Evolutionary conservation across 139 green algal genomes (phyloP).

Genomic region (Zygnema cylindricum): DNA sequence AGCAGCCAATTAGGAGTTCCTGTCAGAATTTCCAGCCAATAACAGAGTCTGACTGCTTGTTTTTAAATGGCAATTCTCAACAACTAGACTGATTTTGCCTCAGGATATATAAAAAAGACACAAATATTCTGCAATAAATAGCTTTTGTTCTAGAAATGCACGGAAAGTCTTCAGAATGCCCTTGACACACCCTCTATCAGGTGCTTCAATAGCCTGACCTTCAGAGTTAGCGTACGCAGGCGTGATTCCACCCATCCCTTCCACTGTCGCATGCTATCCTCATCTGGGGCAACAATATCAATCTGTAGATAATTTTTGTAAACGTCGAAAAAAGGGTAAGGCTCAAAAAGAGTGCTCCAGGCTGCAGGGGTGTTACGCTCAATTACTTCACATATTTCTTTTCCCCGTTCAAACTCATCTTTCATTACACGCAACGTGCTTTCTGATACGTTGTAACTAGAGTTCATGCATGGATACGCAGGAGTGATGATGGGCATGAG

Average conservation of each 20-base stretch:
- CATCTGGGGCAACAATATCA: constrained; percentile 75
- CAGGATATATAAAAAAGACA: too few species aligned
- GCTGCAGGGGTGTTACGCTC: constrained; percentile 20
- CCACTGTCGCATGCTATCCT: constrained; percentile 82
- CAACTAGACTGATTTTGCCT: too few species aligned
- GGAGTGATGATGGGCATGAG: constrained; percentile 98
- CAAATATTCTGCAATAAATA: too few species aligned
- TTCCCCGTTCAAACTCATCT: constrained; percentile 71
- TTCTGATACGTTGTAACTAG: constrained; percentile 89
- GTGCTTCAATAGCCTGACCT: constrained; percentile 45
- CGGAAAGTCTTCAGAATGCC: too few species aligned
- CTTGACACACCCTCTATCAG: too few species aligned
- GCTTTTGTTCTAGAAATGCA: too few species aligned
- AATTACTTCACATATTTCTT: constrained; percentile 68
- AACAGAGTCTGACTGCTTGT: too few species aligned
- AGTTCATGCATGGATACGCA: constrained; percentile 95
- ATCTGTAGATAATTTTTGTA: constrained; percentile 89
- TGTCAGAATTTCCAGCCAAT: too few species aligned
- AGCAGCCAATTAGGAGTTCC: too few species aligned
- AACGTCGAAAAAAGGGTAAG: constrained; percentile 76
- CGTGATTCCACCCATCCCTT: constrained; percentile 86
- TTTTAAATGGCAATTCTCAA: too few species aligned
- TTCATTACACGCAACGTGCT: constrained; percentile 80
- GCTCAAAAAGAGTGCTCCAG: constrained; percentile 78
- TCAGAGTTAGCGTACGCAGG: constrained; percentile 78